Percentiles rank a stretch among this genome's conserved stretches.
These are phyloP conservation scores for Penicillium chermesinum DNA, from an alignment of 495 filamentous ascomycete genomes.

Conservation along the genomic window DNA sequence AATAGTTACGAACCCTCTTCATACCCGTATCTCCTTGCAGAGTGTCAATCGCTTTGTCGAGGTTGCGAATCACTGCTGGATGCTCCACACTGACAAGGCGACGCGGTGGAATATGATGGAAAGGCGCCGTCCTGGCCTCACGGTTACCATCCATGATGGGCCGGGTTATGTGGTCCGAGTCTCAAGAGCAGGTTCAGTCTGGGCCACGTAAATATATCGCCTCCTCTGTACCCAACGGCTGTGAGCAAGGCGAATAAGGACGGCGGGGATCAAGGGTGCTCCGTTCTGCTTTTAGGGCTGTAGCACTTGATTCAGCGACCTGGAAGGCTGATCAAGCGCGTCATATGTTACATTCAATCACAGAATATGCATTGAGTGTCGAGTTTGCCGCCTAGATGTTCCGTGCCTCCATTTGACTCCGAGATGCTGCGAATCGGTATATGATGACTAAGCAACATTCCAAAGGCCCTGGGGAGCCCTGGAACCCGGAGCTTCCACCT, in stretches of 20 bases:
- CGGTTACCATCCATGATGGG: conserved; percentile 15
- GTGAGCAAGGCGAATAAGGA: neutral
- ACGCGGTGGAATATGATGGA: conserved; percentile 55
- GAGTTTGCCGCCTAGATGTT: no score
- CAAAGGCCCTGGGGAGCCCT: no score
- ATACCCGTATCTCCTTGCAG: conserved; percentile 65
- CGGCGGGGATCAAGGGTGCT: neutral
- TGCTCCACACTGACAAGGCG: conserved; percentile 78
- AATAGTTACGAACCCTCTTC: conserved; percentile 49
- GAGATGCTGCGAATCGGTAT: conserved; percentile 1
- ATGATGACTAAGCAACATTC: conserved; percentile 8
- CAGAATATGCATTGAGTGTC: no score
- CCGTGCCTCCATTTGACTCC: no score
- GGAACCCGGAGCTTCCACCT: no score
- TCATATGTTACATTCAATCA: no score
- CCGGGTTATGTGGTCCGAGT: neutral
- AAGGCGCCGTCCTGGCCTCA: conserved; percentile 41
- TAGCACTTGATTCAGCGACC: no score
- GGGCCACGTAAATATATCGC: no score
- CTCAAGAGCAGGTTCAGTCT: no score
- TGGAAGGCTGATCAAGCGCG: no score
- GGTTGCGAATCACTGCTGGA: conserved; percentile 74
- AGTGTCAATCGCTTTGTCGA: conserved; percentile 76
- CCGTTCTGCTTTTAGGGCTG: neutral
- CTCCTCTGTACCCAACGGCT: no score